phyloP scores from a whole-genome alignment of 768 basidiomycete species.

The Podaxis rugospora region DNA sequence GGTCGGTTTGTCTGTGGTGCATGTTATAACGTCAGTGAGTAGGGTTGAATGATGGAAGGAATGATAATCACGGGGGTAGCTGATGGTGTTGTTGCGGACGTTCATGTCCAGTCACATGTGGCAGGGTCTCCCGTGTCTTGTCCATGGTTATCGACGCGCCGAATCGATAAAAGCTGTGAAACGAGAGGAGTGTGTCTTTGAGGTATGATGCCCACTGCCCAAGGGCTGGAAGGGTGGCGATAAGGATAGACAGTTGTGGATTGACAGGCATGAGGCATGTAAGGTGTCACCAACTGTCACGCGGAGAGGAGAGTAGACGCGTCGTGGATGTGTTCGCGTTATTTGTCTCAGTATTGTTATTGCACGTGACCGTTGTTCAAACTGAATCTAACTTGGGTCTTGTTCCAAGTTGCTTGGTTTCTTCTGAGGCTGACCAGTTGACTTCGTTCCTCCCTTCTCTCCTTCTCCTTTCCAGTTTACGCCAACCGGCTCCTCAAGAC shows the following conservation, averaged over 20 bases:
- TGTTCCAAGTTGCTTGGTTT: conserved; percentile 17
- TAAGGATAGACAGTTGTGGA: background rate
- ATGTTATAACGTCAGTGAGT: too few relatives aligned
- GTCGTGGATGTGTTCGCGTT: conserved; percentile 30
- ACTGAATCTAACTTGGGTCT: conserved; percentile 17
- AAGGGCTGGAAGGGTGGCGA: background rate
- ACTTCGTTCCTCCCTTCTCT: conserved; percentile 22
- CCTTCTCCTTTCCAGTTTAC: conserved; percentile 24
- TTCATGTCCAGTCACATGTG: background rate
- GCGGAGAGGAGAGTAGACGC: conserved; percentile 14
- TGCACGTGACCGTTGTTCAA: conserved; percentile 33
- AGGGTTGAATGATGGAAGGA: background rate
- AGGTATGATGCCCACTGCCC: background rate
- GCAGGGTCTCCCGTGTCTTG: background rate
- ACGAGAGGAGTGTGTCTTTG: background rate
- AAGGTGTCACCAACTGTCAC: background rate
- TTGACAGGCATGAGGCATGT: background rate
- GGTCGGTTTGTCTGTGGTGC: background rate
- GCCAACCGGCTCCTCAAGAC: conserved; percentile 16
- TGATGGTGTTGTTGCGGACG: background rate
- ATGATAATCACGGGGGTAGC: conserved; percentile 3
- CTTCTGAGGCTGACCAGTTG: conserved; percentile 37
- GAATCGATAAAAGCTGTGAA: conserved; percentile 6
- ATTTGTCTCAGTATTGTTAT: conserved; percentile 26
- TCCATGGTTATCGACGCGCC: conserved; percentile 6